Percentiles rank a stretch among this genome's conserved stretches.
Conservation (phyloP, 1,139 yeast species). For the Suhomyces coccinellae region DNA sequence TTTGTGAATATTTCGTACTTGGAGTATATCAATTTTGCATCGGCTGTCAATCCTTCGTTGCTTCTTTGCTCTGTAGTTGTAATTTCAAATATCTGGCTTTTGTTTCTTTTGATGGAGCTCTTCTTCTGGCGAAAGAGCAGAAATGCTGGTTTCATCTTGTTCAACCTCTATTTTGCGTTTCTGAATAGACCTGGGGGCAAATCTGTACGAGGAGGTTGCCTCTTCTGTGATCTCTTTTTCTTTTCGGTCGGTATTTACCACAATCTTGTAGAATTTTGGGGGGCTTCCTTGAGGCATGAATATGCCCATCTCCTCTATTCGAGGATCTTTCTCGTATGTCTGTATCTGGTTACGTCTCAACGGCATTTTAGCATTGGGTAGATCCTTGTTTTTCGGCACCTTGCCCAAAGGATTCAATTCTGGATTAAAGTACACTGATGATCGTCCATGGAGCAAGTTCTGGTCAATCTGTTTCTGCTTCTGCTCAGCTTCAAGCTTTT, state of each 20-base stretch:
- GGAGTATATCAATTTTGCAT: too few relatives aligned
- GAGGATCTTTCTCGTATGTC: conserved; percentile 25
- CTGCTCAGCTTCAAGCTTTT: conserved; percentile 17
- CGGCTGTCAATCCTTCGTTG: too few relatives aligned
- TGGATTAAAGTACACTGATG: conserved; percentile 46
- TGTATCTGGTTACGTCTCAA: conserved; percentile 16
- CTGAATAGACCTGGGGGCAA: conserved; percentile 9
- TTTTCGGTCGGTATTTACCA: conserved; percentile 29
- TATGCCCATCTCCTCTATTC: conserved; percentile 27
- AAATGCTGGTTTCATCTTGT: conserved; percentile 5
- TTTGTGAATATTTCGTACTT: not conserved
- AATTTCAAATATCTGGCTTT: not conserved
- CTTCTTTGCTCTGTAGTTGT: too few relatives aligned
- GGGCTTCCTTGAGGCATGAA: conserved; percentile 41
- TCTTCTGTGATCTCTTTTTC: conserved; percentile 4
- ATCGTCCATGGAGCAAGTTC: conserved; percentile 37
- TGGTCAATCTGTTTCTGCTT: conserved; percentile 20
- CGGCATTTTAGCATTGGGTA: conserved; percentile 32
- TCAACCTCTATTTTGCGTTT: conserved; percentile 6
- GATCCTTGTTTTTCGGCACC: conserved; percentile 26
- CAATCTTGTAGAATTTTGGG: conserved; percentile 42
- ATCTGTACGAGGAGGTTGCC: conserved; percentile 4
- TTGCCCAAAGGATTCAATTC: conserved; percentile 50
- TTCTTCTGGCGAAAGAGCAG: conserved; percentile 8
- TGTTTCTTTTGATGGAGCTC: conserved; percentile 5